Evolutionary conservation across 768 basidiomycete species (phyloP).

Genomic region (Mycena amicta): DNA sequence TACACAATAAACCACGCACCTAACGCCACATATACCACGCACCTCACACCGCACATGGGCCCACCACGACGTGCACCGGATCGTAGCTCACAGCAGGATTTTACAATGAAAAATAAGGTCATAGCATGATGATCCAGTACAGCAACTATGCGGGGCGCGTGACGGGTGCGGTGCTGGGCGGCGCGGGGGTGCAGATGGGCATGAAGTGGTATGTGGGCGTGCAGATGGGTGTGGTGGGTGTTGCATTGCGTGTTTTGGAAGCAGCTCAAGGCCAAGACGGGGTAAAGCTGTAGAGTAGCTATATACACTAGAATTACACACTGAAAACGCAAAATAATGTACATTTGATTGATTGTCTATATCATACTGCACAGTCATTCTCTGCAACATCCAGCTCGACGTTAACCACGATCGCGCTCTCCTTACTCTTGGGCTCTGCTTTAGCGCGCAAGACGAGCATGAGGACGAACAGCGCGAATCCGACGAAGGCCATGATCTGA

Average conservation of each 20-base stretch:
- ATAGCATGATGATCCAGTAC: slow-evolving; percentile 49
- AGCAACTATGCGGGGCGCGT: slow-evolving; percentile 50
- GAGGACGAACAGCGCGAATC: not conserved
- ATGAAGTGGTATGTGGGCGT: not conserved
- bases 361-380: not conserved
- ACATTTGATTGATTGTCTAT: not conserved
- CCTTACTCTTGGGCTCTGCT: not conserved
- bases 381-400: not conserved
- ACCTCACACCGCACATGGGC: slow-evolving; percentile 27
- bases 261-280: not conserved
- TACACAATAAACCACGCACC: no score
- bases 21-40: no score
- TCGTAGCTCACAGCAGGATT: no score
- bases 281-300: no score
- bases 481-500: not conserved
- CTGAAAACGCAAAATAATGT: no score
- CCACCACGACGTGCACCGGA: slow-evolving; percentile 37
- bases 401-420: not conserved
- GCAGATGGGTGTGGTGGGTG: not conserved
- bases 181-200: slow-evolving; percentile 33
- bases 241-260: not conserved
- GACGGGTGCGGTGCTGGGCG: slow-evolving; percentile 53
- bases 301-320: no score
- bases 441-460: not conserved
- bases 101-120: no score